Evolutionary conservation across 345 rosid species (phyloP), one percentile per base, ranked within the genome.

Genomic region (Linum trigynum): DNA sequence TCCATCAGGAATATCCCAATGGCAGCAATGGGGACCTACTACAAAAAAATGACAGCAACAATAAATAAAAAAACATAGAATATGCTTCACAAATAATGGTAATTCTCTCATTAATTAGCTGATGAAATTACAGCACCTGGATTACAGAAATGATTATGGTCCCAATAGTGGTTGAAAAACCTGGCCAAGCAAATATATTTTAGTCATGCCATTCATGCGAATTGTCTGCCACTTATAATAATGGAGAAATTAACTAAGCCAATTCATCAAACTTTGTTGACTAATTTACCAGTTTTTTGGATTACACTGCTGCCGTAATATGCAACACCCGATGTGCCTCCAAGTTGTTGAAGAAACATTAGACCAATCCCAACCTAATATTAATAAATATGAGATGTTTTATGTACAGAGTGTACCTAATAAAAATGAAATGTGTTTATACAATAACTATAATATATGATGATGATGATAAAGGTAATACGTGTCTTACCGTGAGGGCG

Each of bases 351-450:
- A 55, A 78, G 61, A 0, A 73, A 17, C 84, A 84, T 78, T 7
- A 80, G 66, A 40, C 80, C 86, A 16, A 76, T 70, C 50, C 82
- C 84, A 63, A 79, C 84, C 91, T 84, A 7, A 6, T 39, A 23
- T 23, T 23, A 23, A 23, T 23, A 23, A 23, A 23, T 0, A 23
- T 23, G 32, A 23, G 32, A 23, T 23, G 32, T 23, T 23, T 23
- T 23, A 23, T 23, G 32, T 23, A 23, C 32, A 23, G 32, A 23
- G 32, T 23, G 32, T 1, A 23, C 32, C 32, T 23, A 23, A 0
- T 0, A 23, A 23, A 23, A 23, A 23, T 23, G 32, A 23, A 23
- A 23, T 23, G 32, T 23, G 32, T 23, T 23, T 23, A 23, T 23
- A 23, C 32, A 23, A 23, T 23, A 23, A 23, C 32, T 23, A 23